Evolutionary conservation across 352 stramenopile species (phyloP).

Genomic region (Pythium dissotocum): DNA sequence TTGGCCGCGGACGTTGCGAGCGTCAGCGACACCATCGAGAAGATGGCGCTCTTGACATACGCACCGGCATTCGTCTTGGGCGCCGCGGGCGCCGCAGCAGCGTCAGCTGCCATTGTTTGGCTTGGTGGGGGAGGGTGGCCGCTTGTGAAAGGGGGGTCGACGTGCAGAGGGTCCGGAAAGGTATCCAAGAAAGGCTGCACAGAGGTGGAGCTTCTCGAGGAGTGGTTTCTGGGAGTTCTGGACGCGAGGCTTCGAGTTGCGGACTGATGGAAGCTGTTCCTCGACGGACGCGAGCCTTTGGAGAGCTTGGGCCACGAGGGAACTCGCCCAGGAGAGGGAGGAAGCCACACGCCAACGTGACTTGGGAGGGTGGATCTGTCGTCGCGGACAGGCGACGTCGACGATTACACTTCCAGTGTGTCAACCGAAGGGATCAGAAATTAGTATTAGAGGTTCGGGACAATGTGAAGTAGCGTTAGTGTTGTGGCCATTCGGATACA

Average conservation of each 20-base stretch:
- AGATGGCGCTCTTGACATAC: conserved; percentile 75
- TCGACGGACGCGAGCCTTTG: too few relatives aligned
- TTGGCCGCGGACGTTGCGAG: conserved; percentile 53
- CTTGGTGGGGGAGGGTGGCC: background rate
- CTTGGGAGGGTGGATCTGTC: background rate
- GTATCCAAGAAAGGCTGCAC: background rate
- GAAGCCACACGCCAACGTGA: background rate
- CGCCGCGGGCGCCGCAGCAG: conserved; percentile 32
- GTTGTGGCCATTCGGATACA: background rate
- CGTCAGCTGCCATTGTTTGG: conserved; percentile 34
- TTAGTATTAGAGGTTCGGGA: background rate
- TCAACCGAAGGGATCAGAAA: background rate
- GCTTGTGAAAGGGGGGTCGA: background rate
- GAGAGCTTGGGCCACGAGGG: background rate
- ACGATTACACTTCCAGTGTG: conserved; percentile 1
- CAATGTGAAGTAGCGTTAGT: background rate
- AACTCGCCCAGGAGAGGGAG: background rate
- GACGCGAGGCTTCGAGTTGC: background rate
- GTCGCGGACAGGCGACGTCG: background rate
- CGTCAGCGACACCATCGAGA: conserved; percentile 75
- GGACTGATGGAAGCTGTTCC: too few relatives aligned
- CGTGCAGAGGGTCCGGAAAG: background rate
- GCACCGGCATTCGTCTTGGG: conserved; percentile 48
- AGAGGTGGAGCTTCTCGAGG: background rate
- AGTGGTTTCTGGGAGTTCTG: conserved; percentile 4